Evolutionary conservation across 805 yeast genomes (phyloP).

Genomic region (Saccharomycopsis selenospora): DNA sequence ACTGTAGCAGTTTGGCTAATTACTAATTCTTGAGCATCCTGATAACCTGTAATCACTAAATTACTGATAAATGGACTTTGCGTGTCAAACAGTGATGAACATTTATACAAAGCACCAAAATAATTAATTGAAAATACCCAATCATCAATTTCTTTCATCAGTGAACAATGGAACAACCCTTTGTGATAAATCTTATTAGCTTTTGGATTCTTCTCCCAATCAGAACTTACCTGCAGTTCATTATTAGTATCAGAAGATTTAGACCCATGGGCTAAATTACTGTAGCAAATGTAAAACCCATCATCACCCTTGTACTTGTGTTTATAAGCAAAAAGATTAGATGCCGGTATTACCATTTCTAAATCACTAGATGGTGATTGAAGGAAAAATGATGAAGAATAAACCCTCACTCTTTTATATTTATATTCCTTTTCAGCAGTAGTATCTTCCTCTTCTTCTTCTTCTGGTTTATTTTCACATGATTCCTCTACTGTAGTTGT

Average conservation of each 20-base stretch:
- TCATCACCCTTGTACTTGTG: conserved; percentile 6
- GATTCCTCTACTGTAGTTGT: no score
- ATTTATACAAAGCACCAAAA: conserved; percentile 11
- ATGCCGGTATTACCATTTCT: conserved; percentile 16
- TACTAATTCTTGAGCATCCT: conserved; percentile 5
- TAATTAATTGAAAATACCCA: conserved; percentile 18
- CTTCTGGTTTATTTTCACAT: background rate
- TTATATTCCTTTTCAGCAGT: background rate
- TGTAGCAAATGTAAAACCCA: conserved; percentile 18
- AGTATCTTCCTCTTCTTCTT: background rate
- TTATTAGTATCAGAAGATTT: conserved; percentile 3
- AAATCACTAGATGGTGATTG: conserved; percentile 15
- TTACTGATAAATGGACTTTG: conserved; percentile 4
- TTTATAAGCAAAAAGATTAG: conserved; percentile 19
- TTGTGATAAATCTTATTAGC: conserved; percentile 15
- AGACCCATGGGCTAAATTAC: conserved; percentile 2
- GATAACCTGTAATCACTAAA: conserved; percentile 8
- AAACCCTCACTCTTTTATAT: conserved; percentile 4
- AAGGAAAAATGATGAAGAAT: conserved; percentile 16
- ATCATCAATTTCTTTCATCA: conserved; percentile 6
- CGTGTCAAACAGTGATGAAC: conserved; percentile 6
- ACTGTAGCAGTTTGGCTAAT: conserved; percentile 6
- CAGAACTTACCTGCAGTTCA: conserved; percentile 14
- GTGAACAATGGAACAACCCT: conserved; percentile 14
- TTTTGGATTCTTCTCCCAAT: conserved; percentile 17